Evolutionary conservation across 305 asterid species (phyloP).

Genomic region (Solanum chacoense): DNA sequence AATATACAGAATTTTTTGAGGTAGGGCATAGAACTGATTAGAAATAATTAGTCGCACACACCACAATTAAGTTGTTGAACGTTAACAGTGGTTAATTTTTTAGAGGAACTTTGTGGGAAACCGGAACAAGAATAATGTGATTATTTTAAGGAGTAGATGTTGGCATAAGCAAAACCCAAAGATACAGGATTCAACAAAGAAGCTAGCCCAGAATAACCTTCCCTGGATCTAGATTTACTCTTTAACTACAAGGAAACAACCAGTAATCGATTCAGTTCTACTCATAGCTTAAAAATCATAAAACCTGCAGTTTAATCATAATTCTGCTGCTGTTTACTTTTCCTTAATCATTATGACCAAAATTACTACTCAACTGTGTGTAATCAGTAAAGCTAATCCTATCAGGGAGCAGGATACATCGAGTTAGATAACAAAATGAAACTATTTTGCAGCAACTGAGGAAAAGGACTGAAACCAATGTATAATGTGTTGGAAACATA

Average conservation of each 20-base stretch:
- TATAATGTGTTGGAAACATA: not conserved
- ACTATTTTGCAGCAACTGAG: not conserved
- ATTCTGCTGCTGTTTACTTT: not conserved
- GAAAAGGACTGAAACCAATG: not conserved
- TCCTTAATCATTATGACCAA: not conserved
- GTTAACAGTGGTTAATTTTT: not conserved
- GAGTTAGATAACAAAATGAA: not conserved
- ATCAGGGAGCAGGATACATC: not conserved
- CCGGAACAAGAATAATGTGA: not conserved
- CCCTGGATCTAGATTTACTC: not conserved
- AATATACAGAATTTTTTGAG: not conserved
- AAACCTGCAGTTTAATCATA: not conserved
- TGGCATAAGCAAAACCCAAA: not conserved
- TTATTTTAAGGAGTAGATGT: not conserved
- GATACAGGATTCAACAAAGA: not conserved
- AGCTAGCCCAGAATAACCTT: not conserved
- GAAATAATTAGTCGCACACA: not conserved
- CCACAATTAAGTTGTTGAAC: not conserved
- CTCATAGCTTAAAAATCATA: not conserved
- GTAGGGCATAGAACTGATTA: not conserved
- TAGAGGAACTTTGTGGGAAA: not conserved
- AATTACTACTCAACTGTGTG: not conserved
- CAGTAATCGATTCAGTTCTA: not conserved
- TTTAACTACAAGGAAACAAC: not conserved
- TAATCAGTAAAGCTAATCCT: not conserved